Evolutionary conservation across 169 alveolate genomes (phyloP).

Genomic region (Neospora caninum): DNA sequence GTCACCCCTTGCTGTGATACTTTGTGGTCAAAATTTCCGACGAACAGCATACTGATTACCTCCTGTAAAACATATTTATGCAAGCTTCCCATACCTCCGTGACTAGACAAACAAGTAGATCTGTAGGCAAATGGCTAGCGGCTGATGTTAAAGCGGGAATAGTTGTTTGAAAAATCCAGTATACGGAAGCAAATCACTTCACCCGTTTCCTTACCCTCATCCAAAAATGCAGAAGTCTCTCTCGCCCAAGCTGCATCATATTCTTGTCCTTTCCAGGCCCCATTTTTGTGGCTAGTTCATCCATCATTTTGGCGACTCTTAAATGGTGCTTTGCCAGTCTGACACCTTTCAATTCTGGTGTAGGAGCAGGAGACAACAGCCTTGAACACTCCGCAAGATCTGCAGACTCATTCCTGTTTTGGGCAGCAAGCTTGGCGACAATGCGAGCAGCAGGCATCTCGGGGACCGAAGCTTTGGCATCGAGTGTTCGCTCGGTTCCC

Average conservation of each 20-base stretch:
- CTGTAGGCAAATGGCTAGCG: too few relatives aligned
- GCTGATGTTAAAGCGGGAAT: too few relatives aligned
- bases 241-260: conserved; percentile 6
- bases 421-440: conserved; percentile 1
- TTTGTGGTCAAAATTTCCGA: too few relatives aligned
- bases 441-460: not conserved
- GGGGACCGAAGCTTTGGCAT: not conserved
- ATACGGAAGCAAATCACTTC: too few relatives aligned
- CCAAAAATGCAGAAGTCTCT: conserved; percentile 30
- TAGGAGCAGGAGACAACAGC: not conserved
- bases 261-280: conserved; percentile 28
- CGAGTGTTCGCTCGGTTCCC: not conserved
- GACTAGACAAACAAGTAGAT: too few relatives aligned
- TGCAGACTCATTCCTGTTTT: not conserved
- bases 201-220: conserved; percentile 6
- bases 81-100: too few relatives aligned
- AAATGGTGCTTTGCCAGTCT: not conserved
- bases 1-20: too few relatives aligned
- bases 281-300: not conserved
- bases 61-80: too few relatives aligned
- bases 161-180: too few relatives aligned
- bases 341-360: not conserved
- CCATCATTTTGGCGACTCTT: conserved; percentile 8
- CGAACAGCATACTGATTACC: too few relatives aligned
- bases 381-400: not conserved